Base-by-base conservation (phyloP, 306 rosid species). In the Dryas octopetala region DNA sequence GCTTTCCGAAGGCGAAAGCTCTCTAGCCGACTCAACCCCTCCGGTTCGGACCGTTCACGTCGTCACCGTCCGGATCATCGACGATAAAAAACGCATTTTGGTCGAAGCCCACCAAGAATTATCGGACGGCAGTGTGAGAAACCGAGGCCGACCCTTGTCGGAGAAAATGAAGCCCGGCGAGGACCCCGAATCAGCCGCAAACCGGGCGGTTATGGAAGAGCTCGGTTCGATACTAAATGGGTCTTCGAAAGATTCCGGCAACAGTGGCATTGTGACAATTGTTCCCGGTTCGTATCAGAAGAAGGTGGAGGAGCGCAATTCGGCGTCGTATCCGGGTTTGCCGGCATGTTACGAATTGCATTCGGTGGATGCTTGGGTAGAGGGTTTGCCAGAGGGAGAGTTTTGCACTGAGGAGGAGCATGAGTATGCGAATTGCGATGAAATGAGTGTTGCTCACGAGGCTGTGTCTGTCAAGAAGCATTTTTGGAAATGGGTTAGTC, bases 151-250 rank as follows among this genome's bases (percentile, higher is more conserved):
- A 6, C 99, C 99, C 13, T 60, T 95, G 43, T 95, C 97, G 23
- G 99, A 95, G 88, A 95, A 95, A 86, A 90, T 95, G 99, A 95
- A 90, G 76, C 99, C 99, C 7, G 32, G 59, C 3, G 97, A 95
- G 84, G 92, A 87, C 6, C 89, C 92, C 1, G 90, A 87, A n/a
- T 77, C 93, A 16, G 96, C 98, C 0, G 96, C 88, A 23, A 68
- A 79, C 10, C 81, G 98, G 65, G 97, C 96, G 1, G 88, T 95
- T 43, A 54, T 68, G 53, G 98, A 95, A 68, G 98, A 95, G 87
- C 97, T 95, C 9, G 97, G 99, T 7, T 89, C 97, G 23, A 59
- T 88, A 3, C 15, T 90, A 6, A 50, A 44, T 2, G 85, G 47
- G 45, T 23, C 60, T 0, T 68, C 5, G 9, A 9, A 4, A 4